These are phyloP conservation scores for Fusarium napiforme DNA, from an alignment of 2,329 filamentous ascomycete genomes.

Conservation along the genomic window DNA sequence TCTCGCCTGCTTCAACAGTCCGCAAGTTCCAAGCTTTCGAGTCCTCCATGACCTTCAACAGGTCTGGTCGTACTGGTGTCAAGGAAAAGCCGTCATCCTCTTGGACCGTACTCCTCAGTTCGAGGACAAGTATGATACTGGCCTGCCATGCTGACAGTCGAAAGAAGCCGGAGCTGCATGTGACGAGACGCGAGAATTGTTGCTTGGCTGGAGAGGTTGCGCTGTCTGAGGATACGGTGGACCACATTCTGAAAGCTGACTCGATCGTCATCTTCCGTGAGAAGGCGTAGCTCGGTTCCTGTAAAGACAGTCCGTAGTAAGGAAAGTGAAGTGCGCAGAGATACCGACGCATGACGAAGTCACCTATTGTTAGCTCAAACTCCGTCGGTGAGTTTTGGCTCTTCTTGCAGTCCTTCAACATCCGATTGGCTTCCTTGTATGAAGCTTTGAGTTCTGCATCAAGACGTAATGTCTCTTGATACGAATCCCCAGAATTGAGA, in stretches of 20 bases:
- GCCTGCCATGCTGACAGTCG: constrained; percentile 49
- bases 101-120: constrained; percentile 54
- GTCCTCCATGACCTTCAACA: constrained; percentile 56
- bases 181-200: constrained; percentile 52
- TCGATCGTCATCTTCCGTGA: constrained; percentile 62
- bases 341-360: constrained; percentile 65
- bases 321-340: constrained; percentile 66
- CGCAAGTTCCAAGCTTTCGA: constrained; percentile 53
- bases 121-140: constrained; percentile 52
- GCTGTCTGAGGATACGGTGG: constrained; percentile 42
- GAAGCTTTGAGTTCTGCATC: constrained; percentile 55
- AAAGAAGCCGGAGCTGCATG: constrained; percentile 56
- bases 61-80: constrained; percentile 51
- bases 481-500: constrained; percentile 50
- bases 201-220: constrained; percentile 28
- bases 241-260: constrained; percentile 59
- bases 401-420: constrained; percentile 43
- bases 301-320: constrained; percentile 55
- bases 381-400: constrained; percentile 39
- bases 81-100: constrained; percentile 55
- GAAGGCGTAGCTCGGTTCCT: constrained; percentile 60
- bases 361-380: constrained; percentile 59
- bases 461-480: constrained; percentile 57
- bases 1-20: constrained; percentile 61
- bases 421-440: constrained; percentile 55